phyloP scores from a whole-genome alignment of 2,329 filamentous ascomycete species.

The Cercospora sojina region DNA sequence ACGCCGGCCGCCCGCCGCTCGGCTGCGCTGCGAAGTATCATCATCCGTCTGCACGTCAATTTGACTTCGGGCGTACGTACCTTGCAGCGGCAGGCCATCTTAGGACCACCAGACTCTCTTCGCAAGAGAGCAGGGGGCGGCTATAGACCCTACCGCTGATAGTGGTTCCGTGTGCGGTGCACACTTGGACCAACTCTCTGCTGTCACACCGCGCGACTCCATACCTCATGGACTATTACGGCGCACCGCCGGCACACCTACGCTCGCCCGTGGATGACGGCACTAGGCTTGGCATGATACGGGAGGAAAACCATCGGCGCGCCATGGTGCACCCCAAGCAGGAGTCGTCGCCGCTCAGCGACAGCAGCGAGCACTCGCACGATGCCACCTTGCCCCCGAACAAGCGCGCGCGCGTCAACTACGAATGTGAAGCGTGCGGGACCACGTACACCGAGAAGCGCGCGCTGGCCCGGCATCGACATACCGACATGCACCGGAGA shows the following conservation, averaged over 20 bases:
- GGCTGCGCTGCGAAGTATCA: conserved; percentile 7
- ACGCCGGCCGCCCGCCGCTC: background rate
- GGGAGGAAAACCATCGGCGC: conserved; percentile 11
- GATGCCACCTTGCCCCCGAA: conserved; percentile 15
- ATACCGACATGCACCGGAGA: conserved; percentile 30
- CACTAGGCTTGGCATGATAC: conserved; percentile 14
- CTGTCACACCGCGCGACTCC: background rate
- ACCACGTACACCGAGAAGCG: conserved; percentile 32
- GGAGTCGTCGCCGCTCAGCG: conserved; percentile 14
- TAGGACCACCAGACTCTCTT: background rate
- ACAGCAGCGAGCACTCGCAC: conserved; percentile 15
- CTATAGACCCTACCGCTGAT: conserved; percentile 6
- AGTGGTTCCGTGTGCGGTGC: conserved; percentile 13
- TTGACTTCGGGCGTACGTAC: conserved; percentile 13
- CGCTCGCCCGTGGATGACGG: conserved; percentile 11
- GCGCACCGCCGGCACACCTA: conserved; percentile 11
- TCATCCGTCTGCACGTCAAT: conserved; percentile 16
- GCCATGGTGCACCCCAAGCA: conserved; percentile 6
- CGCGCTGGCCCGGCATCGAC: conserved; percentile 30
- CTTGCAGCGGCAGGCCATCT: conserved; percentile 4
- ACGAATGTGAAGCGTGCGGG: conserved; percentile 19
- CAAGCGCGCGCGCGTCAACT: conserved; percentile 18
- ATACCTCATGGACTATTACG: conserved; percentile 15
- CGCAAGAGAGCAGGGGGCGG: conserved; percentile 2
- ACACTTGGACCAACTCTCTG: background rate